Conservation (phyloP, 169 alveolate genomes). For the Cystoisospora suis region DNA sequence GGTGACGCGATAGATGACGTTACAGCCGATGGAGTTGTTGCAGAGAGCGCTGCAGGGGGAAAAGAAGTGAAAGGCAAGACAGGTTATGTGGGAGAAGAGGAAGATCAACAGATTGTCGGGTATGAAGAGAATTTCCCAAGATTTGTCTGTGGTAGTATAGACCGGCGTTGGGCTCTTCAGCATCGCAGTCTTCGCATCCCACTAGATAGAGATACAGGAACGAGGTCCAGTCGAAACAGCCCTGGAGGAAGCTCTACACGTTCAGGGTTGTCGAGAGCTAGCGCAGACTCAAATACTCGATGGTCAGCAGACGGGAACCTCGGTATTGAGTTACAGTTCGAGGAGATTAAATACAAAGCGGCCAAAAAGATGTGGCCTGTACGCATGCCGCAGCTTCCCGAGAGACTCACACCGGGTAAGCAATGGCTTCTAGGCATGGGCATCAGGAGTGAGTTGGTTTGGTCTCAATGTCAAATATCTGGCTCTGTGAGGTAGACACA, state of each 20-base stretch:
- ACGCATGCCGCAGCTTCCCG: background rate
- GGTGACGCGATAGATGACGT: background rate
- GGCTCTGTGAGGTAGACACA: too few species aligned
- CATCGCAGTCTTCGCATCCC: constrained; percentile 37
- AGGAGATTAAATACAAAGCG: constrained; percentile 10
- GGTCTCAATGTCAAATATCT: too few species aligned
- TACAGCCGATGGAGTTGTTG: constrained; percentile 25
- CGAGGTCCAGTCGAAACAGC: background rate
- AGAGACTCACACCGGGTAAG: background rate
- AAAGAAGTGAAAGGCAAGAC: too few species aligned
- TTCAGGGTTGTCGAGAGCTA: background rate
- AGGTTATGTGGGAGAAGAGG: too few species aligned
- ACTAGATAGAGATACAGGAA: too few species aligned
- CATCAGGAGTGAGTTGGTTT: too few species aligned
- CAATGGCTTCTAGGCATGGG: too few species aligned
- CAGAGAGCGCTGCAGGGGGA: constrained; percentile 34
- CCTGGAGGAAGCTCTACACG: constrained; percentile 33
- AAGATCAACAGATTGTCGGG: constrained; percentile 44
- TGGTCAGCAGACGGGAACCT: background rate
- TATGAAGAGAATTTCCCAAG: constrained; percentile 62
- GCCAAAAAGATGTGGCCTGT: constrained; percentile 13
- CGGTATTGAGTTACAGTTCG: constrained; percentile 9
- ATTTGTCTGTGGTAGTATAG: constrained; percentile 64
- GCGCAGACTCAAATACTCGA: background rate
- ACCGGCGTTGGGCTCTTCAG: constrained; percentile 66